Evolutionary conservation across 2,329 filamentous ascomycete species (phyloP), one percentile per base, ranked within the genome.

Genomic region (Botrytis fabae): DNA sequence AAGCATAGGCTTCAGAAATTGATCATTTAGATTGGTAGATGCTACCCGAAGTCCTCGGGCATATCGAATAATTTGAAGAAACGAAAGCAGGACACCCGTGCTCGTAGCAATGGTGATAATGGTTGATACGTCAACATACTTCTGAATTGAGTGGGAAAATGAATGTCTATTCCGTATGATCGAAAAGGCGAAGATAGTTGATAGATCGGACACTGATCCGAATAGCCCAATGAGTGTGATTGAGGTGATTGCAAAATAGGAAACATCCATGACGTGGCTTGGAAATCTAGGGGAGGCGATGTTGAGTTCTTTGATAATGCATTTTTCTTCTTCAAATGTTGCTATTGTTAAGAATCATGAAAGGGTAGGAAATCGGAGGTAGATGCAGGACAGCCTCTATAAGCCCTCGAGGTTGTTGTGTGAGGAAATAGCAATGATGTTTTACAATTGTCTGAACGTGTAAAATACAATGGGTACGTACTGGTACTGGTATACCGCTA

Each of bases 1-100:
- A 20, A 94, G 82, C 72, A 89, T 81, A 4, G 88, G 86, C 69
- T 78, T 78, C 4, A 73, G n/a, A 22, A 54, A 57, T 54, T 63
- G 75, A 35, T 28, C 75, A 73, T 71, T 70, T 51, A 72, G 12
- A 38, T 68, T 59, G 32, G 62, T 72, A 35, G 62, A 46, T 25
- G 18, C 46, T 44, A 64, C 61, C 48, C 65, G 46, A 40, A 80
- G 70, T n/a, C 72, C 74, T 57, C 71, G 65, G 18, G 76, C 25
- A 71, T 75, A 78, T n/a, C 77, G 75, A 62, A 72, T 20, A 16
- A 76, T 14, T 72, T 79, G 78, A 4, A 78, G 40, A 9, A 75
- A 12, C 20, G 64, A 22, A 44, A 77, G 78, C 8, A 74, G 54
- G 12, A 70, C 60, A 28, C 62, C 18, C 8, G 32, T 40, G 51